Conservation (phyloP, 2,329 filamentous ascomycete genomes). For the Cytospora mali region DNA sequence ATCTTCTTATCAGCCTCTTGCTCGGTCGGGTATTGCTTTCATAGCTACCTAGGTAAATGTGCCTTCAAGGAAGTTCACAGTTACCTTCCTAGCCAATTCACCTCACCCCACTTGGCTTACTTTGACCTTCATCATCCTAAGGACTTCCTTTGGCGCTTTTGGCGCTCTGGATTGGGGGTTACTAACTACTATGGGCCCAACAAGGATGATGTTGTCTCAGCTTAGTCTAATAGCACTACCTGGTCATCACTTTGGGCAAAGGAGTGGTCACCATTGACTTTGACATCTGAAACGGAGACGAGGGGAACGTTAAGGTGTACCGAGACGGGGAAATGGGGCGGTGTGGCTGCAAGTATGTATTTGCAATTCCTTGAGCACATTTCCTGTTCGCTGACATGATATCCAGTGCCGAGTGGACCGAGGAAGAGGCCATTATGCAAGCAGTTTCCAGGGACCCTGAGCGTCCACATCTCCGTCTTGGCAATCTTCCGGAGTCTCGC, state of each 20-base stretch:
- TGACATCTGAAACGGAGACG: background rate
- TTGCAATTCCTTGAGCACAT: background rate
- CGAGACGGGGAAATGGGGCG: background rate
- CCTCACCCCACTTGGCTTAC: too few species aligned
- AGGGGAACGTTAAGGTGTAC: background rate
- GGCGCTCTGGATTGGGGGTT: background rate
- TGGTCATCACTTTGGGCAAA: background rate
- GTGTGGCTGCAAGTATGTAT: background rate
- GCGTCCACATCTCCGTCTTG: slow-evolving; percentile 1
- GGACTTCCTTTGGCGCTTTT: background rate
- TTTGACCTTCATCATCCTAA: too few species aligned
- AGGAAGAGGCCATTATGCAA: background rate
- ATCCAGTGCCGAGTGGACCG: background rate
- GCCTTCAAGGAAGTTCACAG: too few species aligned
- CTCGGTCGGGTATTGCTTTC: too few species aligned
- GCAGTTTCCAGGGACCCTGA: background rate
- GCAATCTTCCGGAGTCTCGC: background rate
- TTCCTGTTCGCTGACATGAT: background rate
- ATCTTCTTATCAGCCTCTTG: too few species aligned
- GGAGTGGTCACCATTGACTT: background rate
- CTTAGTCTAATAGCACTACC: background rate
- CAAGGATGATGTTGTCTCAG: background rate
- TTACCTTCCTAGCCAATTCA: too few species aligned
- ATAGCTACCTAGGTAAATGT: too few species aligned
- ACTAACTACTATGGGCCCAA: too few species aligned